Conservation (phyloP, 306 rosid species). For the Pachyrhizus erosus region DNA sequence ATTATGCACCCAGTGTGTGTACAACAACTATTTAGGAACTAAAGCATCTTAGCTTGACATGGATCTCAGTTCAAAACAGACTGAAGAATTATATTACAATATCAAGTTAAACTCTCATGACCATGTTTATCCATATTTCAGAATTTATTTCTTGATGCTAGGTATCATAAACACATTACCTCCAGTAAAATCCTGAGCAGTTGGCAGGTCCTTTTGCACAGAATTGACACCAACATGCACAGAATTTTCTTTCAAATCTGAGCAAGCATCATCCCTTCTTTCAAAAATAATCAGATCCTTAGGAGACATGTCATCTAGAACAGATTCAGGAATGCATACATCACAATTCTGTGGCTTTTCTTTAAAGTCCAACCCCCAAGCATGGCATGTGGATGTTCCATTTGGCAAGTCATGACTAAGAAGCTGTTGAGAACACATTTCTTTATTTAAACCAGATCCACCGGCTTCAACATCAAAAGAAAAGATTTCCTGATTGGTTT, state of each 20-base stretch:
- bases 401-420: conserved; percentile 46
- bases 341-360: conserved; percentile 47
- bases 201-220: conserved; percentile 41
- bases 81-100: conserved; percentile 8
- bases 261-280: conserved; percentile 46
- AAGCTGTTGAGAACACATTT: conserved; percentile 40
- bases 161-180: conserved; percentile 51
- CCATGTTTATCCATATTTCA: conserved; percentile 31
- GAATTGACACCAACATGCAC: conserved; percentile 38
- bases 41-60: neutral
- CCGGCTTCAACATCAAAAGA: conserved; percentile 55
- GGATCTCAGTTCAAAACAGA: conserved; percentile 38
- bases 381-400: conserved; percentile 45
- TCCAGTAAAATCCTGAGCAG: conserved; percentile 48
- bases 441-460: conserved; percentile 46
- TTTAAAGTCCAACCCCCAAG: conserved; percentile 45
- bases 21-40: neutral
- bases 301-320: conserved; percentile 46
- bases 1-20: neutral
- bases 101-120: neutral
- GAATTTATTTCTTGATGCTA: neutral
- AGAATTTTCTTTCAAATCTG: conserved; percentile 37
- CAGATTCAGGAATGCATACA: conserved; percentile 48
- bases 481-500: conserved; percentile 35
- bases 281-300: conserved; percentile 42